phyloP scores from a whole-genome alignment of 2,329 filamentous ascomycete species.

The Aspergillus vadensis region DNA sequence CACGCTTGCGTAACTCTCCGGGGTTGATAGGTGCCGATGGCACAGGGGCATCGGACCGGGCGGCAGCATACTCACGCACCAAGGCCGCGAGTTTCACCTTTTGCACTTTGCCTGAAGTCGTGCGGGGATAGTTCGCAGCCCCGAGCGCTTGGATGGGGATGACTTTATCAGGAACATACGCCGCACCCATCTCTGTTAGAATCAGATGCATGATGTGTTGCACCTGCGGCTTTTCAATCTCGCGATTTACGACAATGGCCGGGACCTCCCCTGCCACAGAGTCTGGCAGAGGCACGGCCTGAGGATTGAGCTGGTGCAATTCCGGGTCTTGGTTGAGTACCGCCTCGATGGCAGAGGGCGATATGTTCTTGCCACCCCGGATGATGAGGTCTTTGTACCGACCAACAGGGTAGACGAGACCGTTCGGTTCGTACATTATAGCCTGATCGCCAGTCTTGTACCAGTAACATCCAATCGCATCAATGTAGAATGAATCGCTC shows the following conservation, averaged over 20 bases:
- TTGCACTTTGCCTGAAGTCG: not conserved
- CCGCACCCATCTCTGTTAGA: not conserved
- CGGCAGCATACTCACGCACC: not conserved
- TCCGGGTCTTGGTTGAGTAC: not conserved
- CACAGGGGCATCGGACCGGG: not conserved
- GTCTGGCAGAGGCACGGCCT: not conserved
- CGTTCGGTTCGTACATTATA: not conserved
- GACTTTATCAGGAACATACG: not conserved
- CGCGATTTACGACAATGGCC: not conserved
- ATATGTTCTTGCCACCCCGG: slow-evolving; percentile 8
- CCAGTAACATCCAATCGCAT: not conserved
- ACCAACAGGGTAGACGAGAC: not conserved
- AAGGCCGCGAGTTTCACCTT: not conserved
- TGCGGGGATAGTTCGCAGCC: not conserved
- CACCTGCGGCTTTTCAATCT: not conserved
- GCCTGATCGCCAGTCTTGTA: slow-evolving; percentile 2
- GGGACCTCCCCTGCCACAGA: slow-evolving; percentile 4
- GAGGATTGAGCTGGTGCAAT: not conserved
- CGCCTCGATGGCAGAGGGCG: not conserved
- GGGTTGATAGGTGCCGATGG: not conserved
- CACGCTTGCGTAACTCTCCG: not conserved
- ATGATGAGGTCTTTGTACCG: slow-evolving; percentile 9
- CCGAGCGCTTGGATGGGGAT: not conserved
- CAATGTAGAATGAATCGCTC: not conserved
- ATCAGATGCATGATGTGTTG: not conserved